phyloP scores from a whole-genome alignment of 1,139 yeast genomes.

The Pneumocystis jirovecii region DNA sequence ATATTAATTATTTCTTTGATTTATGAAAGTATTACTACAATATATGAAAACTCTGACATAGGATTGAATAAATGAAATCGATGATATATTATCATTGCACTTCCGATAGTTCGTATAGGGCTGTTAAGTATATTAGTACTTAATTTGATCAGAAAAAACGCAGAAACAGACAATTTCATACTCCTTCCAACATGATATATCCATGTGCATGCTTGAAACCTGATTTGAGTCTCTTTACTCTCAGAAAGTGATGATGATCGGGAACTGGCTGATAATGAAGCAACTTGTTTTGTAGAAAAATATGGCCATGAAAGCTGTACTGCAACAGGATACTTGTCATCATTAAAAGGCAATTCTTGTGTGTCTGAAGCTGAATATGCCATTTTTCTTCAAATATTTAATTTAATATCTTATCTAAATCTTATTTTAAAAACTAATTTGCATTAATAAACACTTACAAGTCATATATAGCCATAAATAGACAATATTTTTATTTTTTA shows the following conservation, averaged over 20 bases:
- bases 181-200: conserved; percentile 5
- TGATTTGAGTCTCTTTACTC: conserved; percentile 6
- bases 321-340: conserved; percentile 4
- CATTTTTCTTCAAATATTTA: neutral
- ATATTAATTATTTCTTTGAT: conserved; percentile 17
- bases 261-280: neutral
- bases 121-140: conserved; percentile 11
- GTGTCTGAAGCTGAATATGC: neutral
- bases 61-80: conserved; percentile 38
- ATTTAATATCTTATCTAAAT: neutral
- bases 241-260: conserved; percentile 5
- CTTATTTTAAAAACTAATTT: too few relatives aligned
- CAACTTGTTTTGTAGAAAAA: conserved; percentile 3
- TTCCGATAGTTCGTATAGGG: conserved; percentile 51
- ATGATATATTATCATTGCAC: conserved; percentile 59
- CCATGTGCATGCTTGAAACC: conserved; percentile 9
- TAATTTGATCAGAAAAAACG: neutral
- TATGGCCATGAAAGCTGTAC: conserved; percentile 10
- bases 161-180: conserved; percentile 6
- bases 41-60: conserved; percentile 13
- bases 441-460: too few relatives aligned
- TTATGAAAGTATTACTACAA: conserved; percentile 22
- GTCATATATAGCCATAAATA: neutral
- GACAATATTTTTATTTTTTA: too few relatives aligned
- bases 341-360: neutral